These are phyloP conservation scores for Stipa capillata DNA, from an alignment of 176 grass and related monocot genomes.

Conservation along the genomic window DNA sequence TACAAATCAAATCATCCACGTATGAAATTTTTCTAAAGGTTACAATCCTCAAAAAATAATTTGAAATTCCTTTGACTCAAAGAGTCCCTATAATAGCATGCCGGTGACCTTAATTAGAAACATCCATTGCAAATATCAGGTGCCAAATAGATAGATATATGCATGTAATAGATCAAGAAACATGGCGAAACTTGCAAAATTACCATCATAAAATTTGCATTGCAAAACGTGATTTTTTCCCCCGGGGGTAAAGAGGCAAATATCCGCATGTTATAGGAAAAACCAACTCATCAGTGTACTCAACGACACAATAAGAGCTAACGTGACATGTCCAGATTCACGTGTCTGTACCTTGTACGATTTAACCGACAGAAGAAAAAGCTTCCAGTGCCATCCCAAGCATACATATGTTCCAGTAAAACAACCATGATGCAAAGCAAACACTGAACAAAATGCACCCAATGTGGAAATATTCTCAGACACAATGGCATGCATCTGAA, in stretches of 20 bases:
- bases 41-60: too few species aligned
- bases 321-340: neutral
- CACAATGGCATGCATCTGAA: neutral
- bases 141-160: neutral
- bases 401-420: neutral
- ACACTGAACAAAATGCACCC: neutral
- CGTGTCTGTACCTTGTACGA: neutral
- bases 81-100: neutral
- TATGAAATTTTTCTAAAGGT: too few species aligned
- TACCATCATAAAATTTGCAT: neutral
- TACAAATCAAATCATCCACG: too few species aligned
- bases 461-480: neutral
- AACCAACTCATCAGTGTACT: neutral
- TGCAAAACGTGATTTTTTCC: neutral
- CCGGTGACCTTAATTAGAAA: neutral
- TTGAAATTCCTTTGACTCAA: too few species aligned
- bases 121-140: neutral
- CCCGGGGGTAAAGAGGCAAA: neutral
- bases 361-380: neutral
- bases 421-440: neutral
- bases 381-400: neutral
- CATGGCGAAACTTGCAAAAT: neutral
- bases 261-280: neutral
- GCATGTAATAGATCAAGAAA: neutral
- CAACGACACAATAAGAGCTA: neutral